Evolutionary conservation across 1,284 basidiomycete genomes (phyloP), one percentile per base, ranked within the genome.

Genomic region (Fistulina hepatica): DNA sequence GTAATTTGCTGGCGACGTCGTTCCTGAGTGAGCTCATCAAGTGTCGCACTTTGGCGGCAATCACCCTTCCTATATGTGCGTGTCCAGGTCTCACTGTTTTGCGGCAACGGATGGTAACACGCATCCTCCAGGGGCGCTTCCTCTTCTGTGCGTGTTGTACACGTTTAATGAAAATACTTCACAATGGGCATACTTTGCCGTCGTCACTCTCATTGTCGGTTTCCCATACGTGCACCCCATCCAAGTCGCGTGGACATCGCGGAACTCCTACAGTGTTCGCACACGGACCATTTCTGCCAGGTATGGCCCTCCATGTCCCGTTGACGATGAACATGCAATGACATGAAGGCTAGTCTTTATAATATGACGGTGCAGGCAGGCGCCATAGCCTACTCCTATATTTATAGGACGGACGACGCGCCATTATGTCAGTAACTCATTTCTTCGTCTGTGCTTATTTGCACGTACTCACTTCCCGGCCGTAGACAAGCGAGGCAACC

Each of bases 161-260:
- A 71, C 67, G 2, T 75, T 78, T 52, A 57, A 60, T 44, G 39
- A 48, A 19, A 26, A 62, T 1, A 76, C 73, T 2, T 72, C 69
- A 11, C 69, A 67, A 48, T 80, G 76, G 76, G 67, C 65, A 6
- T 75, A 74, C 49, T 78, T 59, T 48, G 62, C 61, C 1, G 71
- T 74, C 21, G 68, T 76, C 17, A 68, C 67, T 0, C 54, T 76
- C 16, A 60, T 76, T 33, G 66, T 70, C 24, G 73, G 70, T 12
- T 59, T 71, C 53, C 63, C 73, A 39, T 64, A 64, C 41, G 50
- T 61, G 6, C 63, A 64, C 37, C 63, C 63, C 7, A 63, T 65
- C 16, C 62, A 76, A 50, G 73, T 77, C 1, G 74, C 71, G 0
- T 78, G 75, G 75, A 63, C 67, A 1, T 77, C 73, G 5, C 62